Percentiles rank a stretch among this genome's conserved stretches.
phyloP scores from a whole-genome alignment of 2,329 filamentous ascomycete genomes.

The Exserohilum turcica region DNA sequence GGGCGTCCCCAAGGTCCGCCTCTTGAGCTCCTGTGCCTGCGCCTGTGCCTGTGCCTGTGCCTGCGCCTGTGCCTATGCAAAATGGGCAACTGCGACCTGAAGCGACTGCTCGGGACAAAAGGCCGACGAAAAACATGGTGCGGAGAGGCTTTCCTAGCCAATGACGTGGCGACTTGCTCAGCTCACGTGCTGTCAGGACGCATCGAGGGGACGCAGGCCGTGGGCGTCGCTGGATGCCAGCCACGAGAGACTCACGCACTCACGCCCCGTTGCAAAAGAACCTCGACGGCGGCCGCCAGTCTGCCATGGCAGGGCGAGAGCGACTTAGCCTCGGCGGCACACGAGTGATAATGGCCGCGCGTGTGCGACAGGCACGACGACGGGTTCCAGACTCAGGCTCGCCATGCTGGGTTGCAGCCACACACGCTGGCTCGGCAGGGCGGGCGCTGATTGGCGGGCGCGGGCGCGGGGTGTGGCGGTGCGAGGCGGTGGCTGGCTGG shows the following conservation, averaged over 20 bases:
- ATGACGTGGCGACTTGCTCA: slow-evolving; percentile 7
- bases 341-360: slow-evolving; percentile 6
- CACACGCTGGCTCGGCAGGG: neutral
- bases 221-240: neutral
- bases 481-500: too few relatives aligned
- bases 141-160: slow-evolving; percentile 14
- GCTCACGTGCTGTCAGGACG: slow-evolving; percentile 14
- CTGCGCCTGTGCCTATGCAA: too few relatives aligned
- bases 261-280: neutral
- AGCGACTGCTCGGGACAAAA: slow-evolving; percentile 14
- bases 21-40: slow-evolving; percentile 4
- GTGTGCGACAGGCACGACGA: neutral
- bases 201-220: neutral
- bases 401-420: slow-evolving; percentile 3
- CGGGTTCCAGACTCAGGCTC: slow-evolving; percentile 2
- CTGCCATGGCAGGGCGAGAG: neutral
- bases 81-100: slow-evolving; percentile 9
- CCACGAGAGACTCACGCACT: neutral
- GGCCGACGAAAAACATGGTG: slow-evolving; percentile 12
- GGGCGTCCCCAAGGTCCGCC: neutral
- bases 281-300: neutral
- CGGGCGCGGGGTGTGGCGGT: too few relatives aligned
- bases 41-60: too few relatives aligned
- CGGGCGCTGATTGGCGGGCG: neutral
- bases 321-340: slow-evolving; percentile 10